These are phyloP conservation scores for Boletellus deceptivus DNA, from an alignment of 1,284 basidiomycete genomes.

Conservation along the genomic window DNA sequence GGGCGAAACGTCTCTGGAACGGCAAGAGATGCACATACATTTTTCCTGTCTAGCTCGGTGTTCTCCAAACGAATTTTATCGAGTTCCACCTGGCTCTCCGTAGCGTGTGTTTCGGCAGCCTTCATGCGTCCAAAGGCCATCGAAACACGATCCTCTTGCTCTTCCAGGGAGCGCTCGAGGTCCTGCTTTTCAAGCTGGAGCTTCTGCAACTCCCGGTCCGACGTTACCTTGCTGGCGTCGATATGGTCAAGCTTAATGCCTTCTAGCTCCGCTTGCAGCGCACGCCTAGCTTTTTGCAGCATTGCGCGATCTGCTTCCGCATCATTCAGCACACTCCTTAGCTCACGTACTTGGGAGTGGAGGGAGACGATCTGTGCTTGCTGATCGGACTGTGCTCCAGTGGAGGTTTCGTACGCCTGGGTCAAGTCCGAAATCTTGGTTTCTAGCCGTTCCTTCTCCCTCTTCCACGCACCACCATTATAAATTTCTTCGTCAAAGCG, in stretches of 20 bases:
- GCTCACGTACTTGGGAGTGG: constrained; percentile 81
- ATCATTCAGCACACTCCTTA: constrained; percentile 78
- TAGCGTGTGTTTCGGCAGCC: constrained; percentile 73
- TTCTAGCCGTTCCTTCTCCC: constrained; percentile 82
- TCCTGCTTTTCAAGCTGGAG: constrained; percentile 79
- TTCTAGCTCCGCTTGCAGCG: constrained; percentile 77
- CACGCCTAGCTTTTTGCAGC: constrained; percentile 79
- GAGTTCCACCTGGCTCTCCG: constrained; percentile 72
- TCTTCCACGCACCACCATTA: constrained; percentile 78
- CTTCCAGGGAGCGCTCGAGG: constrained; percentile 74
- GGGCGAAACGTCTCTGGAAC: constrained; percentile 1
- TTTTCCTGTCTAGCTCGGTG: constrained; percentile 71
- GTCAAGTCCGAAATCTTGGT: constrained; percentile 76
- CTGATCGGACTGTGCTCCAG: constrained; percentile 71
- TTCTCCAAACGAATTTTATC: constrained; percentile 76
- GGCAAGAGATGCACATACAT: constrained; percentile 48
- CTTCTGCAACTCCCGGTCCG: constrained; percentile 72
- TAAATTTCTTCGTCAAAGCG: constrained; percentile 77
- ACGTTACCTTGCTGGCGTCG: constrained; percentile 67
- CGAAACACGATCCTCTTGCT: constrained; percentile 69
- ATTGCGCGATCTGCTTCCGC: constrained; percentile 78
- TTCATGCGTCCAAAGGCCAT: constrained; percentile 77
- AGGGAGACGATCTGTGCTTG: constrained; percentile 81
- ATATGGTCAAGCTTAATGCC: constrained; percentile 74
- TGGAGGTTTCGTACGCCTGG: constrained; percentile 76